A percentile compares a stretch with the other conserved stretches of the same genome.
These are phyloP conservation scores for Microdochium trichocladiopsis DNA, from an alignment of 2,329 filamentous ascomycete genomes.

Conservation along the genomic window DNA sequence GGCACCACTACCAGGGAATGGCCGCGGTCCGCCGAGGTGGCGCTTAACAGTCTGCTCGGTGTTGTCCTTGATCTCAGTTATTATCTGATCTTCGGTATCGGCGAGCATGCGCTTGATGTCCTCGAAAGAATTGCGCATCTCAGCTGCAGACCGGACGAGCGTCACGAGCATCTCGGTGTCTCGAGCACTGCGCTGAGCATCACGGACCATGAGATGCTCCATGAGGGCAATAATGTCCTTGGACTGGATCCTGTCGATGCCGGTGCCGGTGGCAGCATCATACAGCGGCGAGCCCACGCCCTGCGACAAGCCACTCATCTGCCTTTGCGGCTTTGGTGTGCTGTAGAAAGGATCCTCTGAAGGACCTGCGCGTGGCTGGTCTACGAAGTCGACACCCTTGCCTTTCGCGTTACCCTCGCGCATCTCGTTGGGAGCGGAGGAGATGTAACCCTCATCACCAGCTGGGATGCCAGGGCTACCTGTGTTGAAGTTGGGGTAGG, in stretches of 20 bases:
- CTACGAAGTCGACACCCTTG: slow-evolving; percentile 48
- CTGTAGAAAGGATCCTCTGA: slow-evolving; percentile 61
- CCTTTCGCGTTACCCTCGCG: slow-evolving; percentile 45
- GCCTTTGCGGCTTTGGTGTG: slow-evolving; percentile 50
- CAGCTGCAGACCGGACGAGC: slow-evolving; percentile 84
- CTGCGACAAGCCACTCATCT: slow-evolving; percentile 85
- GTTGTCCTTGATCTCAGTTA: slow-evolving; percentile 79
- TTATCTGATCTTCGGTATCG: slow-evolving; percentile 83
- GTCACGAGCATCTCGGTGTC: slow-evolving; percentile 96
- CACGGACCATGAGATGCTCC: slow-evolving; percentile 96
- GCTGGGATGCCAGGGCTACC: slow-evolving; percentile 54
- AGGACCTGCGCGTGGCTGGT: slow-evolving; percentile 42
- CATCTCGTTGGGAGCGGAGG: slow-evolving; percentile 55
- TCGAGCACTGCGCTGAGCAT: slow-evolving; percentile 90
- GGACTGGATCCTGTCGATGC: slow-evolving; percentile 87
- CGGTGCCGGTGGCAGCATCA: slow-evolving; percentile 79
- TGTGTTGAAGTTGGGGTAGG: slow-evolving; percentile 40
- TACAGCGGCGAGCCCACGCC: slow-evolving; percentile 87
- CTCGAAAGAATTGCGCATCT: slow-evolving; percentile 95
- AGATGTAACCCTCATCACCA: slow-evolving; percentile 88
- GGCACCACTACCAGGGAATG: slow-evolving; percentile 61
- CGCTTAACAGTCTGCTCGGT: slow-evolving; percentile 81
- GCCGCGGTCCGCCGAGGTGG: slow-evolving; percentile 77
- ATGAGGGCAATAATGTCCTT: slow-evolving; percentile 96
- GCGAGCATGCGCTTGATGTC: slow-evolving; percentile 90